These are phyloP conservation scores for Erysiphe pulchra DNA, from an alignment of 2,329 filamentous ascomycete genomes.

Conservation along the genomic window DNA sequence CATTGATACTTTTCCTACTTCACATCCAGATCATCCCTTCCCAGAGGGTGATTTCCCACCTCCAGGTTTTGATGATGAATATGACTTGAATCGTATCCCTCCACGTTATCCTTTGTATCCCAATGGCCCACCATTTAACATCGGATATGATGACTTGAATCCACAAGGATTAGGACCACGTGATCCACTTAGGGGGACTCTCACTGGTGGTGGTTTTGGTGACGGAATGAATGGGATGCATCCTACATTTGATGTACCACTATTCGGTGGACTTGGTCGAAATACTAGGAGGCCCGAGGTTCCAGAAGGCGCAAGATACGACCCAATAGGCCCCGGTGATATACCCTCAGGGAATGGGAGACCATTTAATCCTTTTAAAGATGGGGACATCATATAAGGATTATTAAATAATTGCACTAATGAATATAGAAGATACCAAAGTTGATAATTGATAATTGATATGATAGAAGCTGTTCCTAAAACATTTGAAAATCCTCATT, in stretches of 20 bases:
- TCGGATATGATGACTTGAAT: conserved; percentile 71
- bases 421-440: too few relatives aligned
- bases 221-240: conserved; percentile 67
- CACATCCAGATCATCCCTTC: conserved; percentile 24
- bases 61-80: conserved; percentile 81
- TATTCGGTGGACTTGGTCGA: conserved; percentile 35
- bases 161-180: conserved; percentile 65
- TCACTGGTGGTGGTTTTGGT: conserved; percentile 29
- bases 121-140: conserved; percentile 31
- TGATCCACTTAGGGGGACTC: conserved; percentile 48
- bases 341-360: conserved; percentile 21
- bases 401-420: background rate
- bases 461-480: too few relatives aligned
- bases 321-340: conserved; percentile 54
- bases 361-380: conserved; percentile 30
- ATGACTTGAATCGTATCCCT: conserved; percentile 45
- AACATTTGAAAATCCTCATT: too few relatives aligned
- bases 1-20: conserved; percentile 38
- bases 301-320: conserved; percentile 76
- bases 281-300: conserved; percentile 37
- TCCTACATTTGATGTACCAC: conserved; percentile 75
- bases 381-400: conserved; percentile 24
- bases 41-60: conserved; percentile 57
- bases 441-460: too few relatives aligned
- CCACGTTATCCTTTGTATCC: conserved; percentile 19